Evolutionary conservation across 1,284 basidiomycete species (phyloP).

Genomic region (Golubevia pallescens): DNA sequence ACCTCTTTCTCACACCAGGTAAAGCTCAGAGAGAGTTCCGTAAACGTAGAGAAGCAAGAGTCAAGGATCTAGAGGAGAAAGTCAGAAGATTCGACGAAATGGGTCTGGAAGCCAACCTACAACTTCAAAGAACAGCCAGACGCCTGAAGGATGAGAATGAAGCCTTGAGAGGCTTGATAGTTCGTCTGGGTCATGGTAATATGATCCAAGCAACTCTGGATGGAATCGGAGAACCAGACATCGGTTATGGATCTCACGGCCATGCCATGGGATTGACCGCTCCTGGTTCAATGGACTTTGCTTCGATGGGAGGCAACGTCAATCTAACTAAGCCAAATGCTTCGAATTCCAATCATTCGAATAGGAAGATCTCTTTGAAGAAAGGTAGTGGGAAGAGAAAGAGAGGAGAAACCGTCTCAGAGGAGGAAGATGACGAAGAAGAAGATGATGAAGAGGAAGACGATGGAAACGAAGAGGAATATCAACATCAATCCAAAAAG

Average conservation of each 20-base stretch:
- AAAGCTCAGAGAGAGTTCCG: constrained; percentile 55
- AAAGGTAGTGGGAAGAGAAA: background rate
- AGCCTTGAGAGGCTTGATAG: constrained; percentile 38
- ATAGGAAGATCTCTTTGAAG: too few relatives aligned
- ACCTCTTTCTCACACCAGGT: constrained; percentile 2
- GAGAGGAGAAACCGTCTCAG: background rate
- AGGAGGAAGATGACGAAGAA: background rate
- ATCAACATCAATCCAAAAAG: background rate
- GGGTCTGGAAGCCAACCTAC: constrained; percentile 51
- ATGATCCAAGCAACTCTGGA: constrained; percentile 37
- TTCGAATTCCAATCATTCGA: too few relatives aligned
- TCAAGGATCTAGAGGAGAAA: constrained; percentile 49
- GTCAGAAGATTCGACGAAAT: constrained; percentile 53
- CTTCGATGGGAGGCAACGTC: constrained; percentile 9
- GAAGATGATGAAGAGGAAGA: background rate
- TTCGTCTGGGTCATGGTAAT: constrained; percentile 44
- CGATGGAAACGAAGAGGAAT: background rate
- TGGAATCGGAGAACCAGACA: constrained; percentile 14
- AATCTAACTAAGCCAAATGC: constrained; percentile 27
- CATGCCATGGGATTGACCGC: background rate
- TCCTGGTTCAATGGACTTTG: background rate
- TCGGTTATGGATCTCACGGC: background rate
- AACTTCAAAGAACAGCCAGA: constrained; percentile 42
- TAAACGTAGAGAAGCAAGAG: constrained; percentile 51
- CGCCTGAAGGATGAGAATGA: constrained; percentile 56